Percentiles rank a stretch among this genome's conserved stretches.
These are phyloP conservation scores for Pseudocercospora vitis DNA, from an alignment of 2,329 filamentous ascomycete species.

Conservation along the genomic window DNA sequence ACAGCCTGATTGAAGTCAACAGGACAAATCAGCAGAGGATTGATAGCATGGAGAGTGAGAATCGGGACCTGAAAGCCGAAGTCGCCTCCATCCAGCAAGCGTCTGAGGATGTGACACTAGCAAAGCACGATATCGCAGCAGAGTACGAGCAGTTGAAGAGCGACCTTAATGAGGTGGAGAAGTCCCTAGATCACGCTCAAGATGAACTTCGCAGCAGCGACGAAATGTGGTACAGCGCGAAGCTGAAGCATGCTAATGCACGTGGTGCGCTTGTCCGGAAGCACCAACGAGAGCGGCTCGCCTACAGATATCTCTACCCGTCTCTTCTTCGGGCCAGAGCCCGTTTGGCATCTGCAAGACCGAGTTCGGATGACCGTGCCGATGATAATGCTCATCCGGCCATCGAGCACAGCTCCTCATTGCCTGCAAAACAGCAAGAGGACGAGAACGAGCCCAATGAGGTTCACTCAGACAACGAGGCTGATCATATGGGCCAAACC, in stretches of 20 bases:
- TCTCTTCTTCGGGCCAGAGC: no score
- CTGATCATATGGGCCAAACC: no score
- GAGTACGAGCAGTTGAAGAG: background rate
- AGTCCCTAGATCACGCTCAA: background rate
- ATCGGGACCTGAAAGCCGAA: background rate
- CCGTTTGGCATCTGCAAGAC: no score
- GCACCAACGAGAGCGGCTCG: no score
- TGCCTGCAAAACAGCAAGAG: no score
- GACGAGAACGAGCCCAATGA: no score
- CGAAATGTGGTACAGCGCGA: background rate
- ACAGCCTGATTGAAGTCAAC: background rate
- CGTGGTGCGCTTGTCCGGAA: no score
- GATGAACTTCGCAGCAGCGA: background rate
- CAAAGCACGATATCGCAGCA: background rate
- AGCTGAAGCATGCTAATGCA: background rate
- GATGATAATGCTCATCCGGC: no score
- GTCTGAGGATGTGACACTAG: background rate
- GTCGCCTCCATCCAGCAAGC: background rate
- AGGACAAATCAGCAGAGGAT: background rate
- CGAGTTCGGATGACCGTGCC: no score
- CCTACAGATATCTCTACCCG: no score
- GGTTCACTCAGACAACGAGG: no score
- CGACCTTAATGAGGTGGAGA: background rate
- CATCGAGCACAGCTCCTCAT: no score
- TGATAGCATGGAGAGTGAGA: background rate